Base-by-base conservation (phyloP, 2,329 filamentous ascomycete genomes). In the Aaosphaeria arxii region DNA sequence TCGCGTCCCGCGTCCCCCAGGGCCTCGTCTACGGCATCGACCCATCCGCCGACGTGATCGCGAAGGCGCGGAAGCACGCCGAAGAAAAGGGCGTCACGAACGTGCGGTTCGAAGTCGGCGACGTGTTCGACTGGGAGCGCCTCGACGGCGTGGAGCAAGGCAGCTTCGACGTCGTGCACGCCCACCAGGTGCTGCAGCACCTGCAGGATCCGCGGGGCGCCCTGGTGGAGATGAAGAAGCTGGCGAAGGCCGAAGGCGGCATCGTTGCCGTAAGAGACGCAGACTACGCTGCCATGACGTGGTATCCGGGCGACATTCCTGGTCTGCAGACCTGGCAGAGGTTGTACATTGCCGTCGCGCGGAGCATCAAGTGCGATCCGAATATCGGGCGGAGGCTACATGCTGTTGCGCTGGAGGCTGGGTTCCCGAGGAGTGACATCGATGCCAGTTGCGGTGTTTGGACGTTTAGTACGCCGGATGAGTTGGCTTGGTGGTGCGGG, bases 81-180 rank as follows among this genome's bases (percentile, higher is more conserved):
- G 50, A 61, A 17, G 56, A 62, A 17, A 58, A 61, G 17, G 70
- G 71, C 33, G 53, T 72, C 1, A 63, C 52, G 17, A 75, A 75
- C 44, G 63, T 75, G 45, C 63, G 58, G 1, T 75, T 74, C 46
- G 62, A 64, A 36, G 57, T 70, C 30, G 67, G 70, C 2, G 68
- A 74, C 66, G 75, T 73, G 5, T 71, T 75, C 51, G 53, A 59
- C 11, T 69, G 78, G 45, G 49, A 66, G 2, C 76, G 72, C 40
- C 52, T 68, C 2, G 76, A 83, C 47, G 70, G 68, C 1, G 50
- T 63, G 5, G 48, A 58, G 17, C 58, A 64, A 43, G 62, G 52
- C 30, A 61, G 70, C 3, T 85, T 85, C 52, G 83, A 86, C 54
- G 62, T 85, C n/a, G 80, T 84, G 5, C 77, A 79, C 55, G 76